phyloP scores from a whole-genome alignment of 1,139 yeast species.

The Geotrichum fermentans region DNA sequence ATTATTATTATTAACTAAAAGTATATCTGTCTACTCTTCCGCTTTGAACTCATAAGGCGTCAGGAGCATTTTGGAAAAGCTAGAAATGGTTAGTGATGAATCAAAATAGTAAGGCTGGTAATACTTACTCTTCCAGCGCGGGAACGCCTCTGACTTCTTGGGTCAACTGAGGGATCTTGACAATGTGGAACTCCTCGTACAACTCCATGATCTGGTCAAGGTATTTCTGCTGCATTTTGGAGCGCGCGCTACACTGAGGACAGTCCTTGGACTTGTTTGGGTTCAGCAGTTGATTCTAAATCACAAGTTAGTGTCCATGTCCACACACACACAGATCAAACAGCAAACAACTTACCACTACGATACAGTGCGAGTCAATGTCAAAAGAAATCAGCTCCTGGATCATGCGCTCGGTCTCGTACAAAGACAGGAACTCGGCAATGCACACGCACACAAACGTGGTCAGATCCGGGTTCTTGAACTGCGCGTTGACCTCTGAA shows the following conservation, averaged over 20 bases:
- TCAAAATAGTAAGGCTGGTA: conserved; percentile 40
- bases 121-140: conserved; percentile 57
- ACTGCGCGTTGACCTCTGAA: conserved; percentile 84
- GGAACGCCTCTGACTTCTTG: conserved; percentile 89
- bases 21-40: neutral
- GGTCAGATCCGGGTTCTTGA: conserved; percentile 91
- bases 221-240: conserved; percentile 94
- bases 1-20: no score
- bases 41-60: conserved; percentile 28
- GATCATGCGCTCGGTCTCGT: conserved; percentile 95
- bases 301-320: no score
- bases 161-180: conserved; percentile 90
- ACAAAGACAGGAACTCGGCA: conserved; percentile 88
- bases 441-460: conserved; percentile 97
- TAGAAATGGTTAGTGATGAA: neutral
- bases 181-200: conserved; percentile 90
- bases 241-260: conserved; percentile 84
- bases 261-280: conserved; percentile 64
- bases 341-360: conserved; percentile 43
- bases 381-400: conserved; percentile 92
- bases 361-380: conserved; percentile 93
- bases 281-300: conserved; percentile 70
- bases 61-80: conserved; percentile 36
- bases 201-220: conserved; percentile 90
- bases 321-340: no score